These are phyloP conservation scores for Friedmanniomyces simplex DNA, from an alignment of 495 filamentous ascomycete species.

Conservation along the genomic window DNA sequence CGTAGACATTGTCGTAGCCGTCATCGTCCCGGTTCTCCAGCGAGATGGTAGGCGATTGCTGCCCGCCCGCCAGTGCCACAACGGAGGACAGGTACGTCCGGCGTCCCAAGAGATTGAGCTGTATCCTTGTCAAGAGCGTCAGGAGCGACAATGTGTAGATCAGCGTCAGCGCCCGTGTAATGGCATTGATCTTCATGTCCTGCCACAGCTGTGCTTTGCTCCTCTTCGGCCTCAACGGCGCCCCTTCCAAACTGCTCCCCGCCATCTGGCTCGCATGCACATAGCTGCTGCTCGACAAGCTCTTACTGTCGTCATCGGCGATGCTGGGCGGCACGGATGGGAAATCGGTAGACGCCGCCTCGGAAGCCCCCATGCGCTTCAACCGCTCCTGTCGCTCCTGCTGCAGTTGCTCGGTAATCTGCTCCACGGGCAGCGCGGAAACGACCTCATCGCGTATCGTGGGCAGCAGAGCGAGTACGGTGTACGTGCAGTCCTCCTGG, in stretches of 20 bases:
- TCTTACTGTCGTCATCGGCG: conserved; percentile 71
- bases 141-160: conserved; percentile 85
- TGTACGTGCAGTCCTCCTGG: conserved; percentile 95
- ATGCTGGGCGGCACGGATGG: conserved; percentile 66
- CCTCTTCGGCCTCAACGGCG: conserved; percentile 48
- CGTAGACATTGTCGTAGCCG: conserved; percentile 64
- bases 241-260: conserved; percentile 36
- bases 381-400: conserved; percentile 77
- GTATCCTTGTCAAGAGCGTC: conserved; percentile 84
- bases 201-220: conserved; percentile 92
- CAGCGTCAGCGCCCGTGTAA: conserved; percentile 81
- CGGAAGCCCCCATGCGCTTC: conserved; percentile 39
- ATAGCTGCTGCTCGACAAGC: conserved; percentile 68
- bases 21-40: conserved; percentile 86
- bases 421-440: conserved; percentile 77
- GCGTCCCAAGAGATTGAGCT: conserved; percentile 92
- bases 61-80: conserved; percentile 58
- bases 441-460: conserved; percentile 83
- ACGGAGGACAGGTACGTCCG: conserved; percentile 92
- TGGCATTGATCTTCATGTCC: conserved; percentile 90
- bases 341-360: conserved; percentile 48
- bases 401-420: conserved; percentile 81
- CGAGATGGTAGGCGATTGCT: conserved; percentile 55
- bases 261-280: conserved; percentile 67
- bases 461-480: conserved; percentile 89